Percentiles rank a stretch among this genome's conserved stretches.
Evolutionary conservation across 306 rosid species (phyloP).

Genomic region (Pyrus betulifolia): DNA sequence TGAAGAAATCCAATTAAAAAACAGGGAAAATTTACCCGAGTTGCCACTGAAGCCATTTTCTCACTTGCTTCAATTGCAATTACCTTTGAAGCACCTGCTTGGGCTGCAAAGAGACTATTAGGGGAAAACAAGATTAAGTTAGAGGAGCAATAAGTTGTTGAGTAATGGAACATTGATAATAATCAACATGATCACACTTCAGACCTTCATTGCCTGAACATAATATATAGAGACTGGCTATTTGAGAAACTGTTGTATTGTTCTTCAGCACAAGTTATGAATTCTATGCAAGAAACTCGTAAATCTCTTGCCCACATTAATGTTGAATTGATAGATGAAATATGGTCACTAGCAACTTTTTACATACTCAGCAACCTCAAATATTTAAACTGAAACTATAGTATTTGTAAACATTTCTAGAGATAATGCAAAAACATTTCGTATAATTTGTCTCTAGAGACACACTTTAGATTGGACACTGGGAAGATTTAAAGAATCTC

Average conservation of each 20-base stretch:
- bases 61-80: slow-evolving; percentile 90
- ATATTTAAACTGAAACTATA: background rate
- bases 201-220: background rate
- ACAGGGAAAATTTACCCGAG: slow-evolving; percentile 41
- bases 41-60: slow-evolving; percentile 90
- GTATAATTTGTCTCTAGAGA: background rate
- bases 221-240: background rate
- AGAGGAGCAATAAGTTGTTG: background rate
- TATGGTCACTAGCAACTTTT: background rate
- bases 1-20: background rate
- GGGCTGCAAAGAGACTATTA: slow-evolving; percentile 73
- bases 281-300: background rate
- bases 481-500: background rate
- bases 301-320: background rate
- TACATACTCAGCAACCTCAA: background rate
- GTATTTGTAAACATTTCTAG: background rate
- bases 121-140: background rate
- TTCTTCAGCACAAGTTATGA: background rate
- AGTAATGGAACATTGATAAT: background rate
- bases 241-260: background rate
- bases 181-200: background rate
- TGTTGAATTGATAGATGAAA: background rate
- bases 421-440: background rate
- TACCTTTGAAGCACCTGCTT: slow-evolving; percentile 80
- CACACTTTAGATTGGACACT: background rate